Conservation (phyloP, 805 yeast genomes). For the Barnettozyma vustinii region DNA sequence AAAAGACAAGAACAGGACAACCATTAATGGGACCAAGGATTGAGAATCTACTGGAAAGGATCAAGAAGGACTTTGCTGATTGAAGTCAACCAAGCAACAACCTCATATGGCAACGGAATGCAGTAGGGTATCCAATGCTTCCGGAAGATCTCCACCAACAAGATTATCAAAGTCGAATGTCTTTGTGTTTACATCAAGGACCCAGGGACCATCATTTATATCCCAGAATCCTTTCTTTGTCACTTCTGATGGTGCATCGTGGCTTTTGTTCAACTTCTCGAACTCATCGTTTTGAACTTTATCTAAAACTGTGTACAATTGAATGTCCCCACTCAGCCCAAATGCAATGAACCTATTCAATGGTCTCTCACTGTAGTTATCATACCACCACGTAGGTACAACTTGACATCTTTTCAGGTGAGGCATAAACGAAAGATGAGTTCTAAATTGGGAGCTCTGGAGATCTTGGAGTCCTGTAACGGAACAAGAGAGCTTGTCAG, state of each 20-base stretch:
- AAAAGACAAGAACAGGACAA: slow-evolving; percentile 71
- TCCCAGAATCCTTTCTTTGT: slow-evolving; percentile 23
- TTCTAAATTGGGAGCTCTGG: slow-evolving; percentile 12
- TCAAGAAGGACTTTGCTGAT: slow-evolving; percentile 40
- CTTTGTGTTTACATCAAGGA: slow-evolving; percentile 9
- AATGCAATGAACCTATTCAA: slow-evolving; percentile 21
- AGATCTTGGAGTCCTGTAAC: slow-evolving; percentile 11
- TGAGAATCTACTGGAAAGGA: slow-evolving; percentile 69
- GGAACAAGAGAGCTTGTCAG: slow-evolving; percentile 21
- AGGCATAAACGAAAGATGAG: slow-evolving; percentile 28
- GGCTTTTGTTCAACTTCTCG: not conserved
- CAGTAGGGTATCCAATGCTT: slow-evolving; percentile 8
- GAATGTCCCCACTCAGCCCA: slow-evolving; percentile 36
- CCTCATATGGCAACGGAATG: slow-evolving; percentile 10
- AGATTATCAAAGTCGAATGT: slow-evolving; percentile 17
- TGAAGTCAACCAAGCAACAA: not conserved
- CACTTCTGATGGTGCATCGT: slow-evolving; percentile 4
- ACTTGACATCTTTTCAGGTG: slow-evolving; percentile 26
- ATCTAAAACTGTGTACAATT: slow-evolving; percentile 21
- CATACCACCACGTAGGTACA: slow-evolving; percentile 29
- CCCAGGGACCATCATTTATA: slow-evolving; percentile 13
- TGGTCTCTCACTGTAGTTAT: not conserved
- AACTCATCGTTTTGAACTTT: slow-evolving; percentile 4
- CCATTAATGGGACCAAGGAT: slow-evolving; percentile 91
- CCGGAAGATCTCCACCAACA: slow-evolving; percentile 2